Conservation (phyloP, 306 rosid genomes). For the Vigna mungo region DNA sequence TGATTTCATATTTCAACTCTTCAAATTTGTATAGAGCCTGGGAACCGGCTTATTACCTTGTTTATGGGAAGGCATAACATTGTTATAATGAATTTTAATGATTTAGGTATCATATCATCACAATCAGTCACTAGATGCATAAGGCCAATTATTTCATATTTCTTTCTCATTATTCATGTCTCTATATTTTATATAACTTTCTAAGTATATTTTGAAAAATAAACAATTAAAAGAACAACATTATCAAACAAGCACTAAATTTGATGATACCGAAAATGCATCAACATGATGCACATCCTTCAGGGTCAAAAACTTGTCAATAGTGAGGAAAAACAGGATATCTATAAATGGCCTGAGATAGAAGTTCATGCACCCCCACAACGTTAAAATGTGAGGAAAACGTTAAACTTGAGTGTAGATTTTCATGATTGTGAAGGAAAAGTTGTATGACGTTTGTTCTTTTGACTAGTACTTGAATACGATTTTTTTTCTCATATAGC, state of each 20-base stretch:
- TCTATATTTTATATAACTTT: neutral
- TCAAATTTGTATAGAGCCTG: neutral
- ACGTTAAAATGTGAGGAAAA: neutral
- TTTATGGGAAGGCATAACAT: neutral
- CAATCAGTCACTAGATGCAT: neutral
- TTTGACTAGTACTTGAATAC: neutral
- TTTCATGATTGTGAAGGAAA: conserved; percentile 21
- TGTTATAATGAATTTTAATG: neutral
- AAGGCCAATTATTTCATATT: too few relatives aligned
- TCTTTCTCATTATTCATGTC: neutral
- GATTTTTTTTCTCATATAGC: neutral
- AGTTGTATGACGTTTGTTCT: conserved; percentile 3
- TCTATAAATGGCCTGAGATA: neutral
- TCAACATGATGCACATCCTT: neutral
- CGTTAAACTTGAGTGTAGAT: neutral
- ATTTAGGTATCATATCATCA: neutral
- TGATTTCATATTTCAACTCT: neutral
- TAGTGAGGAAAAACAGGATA: neutral
- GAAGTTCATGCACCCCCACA: conserved; percentile 6
- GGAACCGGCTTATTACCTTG: neutral
- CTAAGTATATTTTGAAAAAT: neutral
- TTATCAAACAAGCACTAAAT: neutral
- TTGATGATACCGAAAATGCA: neutral
- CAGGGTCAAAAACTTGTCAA: neutral
- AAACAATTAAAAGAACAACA: neutral